phyloP scores from a whole-genome alignment of 2,329 filamentous ascomycete species.

The Achaetomium macrosporum region DNA sequence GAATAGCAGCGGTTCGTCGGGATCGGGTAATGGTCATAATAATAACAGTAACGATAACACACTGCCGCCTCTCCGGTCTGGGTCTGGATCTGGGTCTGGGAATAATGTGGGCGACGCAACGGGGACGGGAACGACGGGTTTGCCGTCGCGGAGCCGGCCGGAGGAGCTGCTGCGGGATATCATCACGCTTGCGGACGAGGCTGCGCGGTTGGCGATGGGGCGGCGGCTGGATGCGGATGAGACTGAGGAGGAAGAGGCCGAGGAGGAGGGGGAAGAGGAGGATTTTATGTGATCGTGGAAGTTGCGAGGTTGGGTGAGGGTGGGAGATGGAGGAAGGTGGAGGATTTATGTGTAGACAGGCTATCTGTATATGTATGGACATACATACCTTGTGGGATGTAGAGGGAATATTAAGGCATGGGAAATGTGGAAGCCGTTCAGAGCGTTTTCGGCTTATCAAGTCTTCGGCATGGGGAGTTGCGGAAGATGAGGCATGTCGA shows the following conservation, averaged over 20 bases:
- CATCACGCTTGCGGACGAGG: slow-evolving; percentile 31
- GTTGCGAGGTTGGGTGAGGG: neutral
- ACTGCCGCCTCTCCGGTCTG: slow-evolving; percentile 19
- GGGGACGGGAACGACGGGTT: too few relatives aligned
- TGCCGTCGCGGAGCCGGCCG: slow-evolving; percentile 25
- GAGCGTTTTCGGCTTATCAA: too few relatives aligned
- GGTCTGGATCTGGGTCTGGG: neutral
- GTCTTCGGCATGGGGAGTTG: too few relatives aligned
- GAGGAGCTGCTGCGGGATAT: slow-evolving; percentile 34
- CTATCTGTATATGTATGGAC: too few relatives aligned
- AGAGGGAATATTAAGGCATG: too few relatives aligned
- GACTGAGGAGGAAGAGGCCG: slow-evolving; percentile 36
- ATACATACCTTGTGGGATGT: too few relatives aligned
- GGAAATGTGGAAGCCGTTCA: too few relatives aligned
- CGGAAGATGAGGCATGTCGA: too few relatives aligned
- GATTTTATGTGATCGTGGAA: slow-evolving; percentile 38
- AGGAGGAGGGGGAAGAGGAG: slow-evolving; percentile 34
- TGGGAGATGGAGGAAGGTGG: too few relatives aligned
- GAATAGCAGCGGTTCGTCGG: neutral
- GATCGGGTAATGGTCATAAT: neutral
- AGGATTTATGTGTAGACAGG: too few relatives aligned
- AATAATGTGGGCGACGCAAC: too few relatives aligned
- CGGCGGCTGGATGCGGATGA: slow-evolving; percentile 31
- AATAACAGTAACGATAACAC: slow-evolving; percentile 8
- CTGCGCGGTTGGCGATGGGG: slow-evolving; percentile 18